Percentiles rank a stretch among this genome's conserved stretches.
These are phyloP conservation scores for Clarireedia paspali DNA, from an alignment of 2,329 filamentous ascomycete species.

Conservation along the genomic window DNA sequence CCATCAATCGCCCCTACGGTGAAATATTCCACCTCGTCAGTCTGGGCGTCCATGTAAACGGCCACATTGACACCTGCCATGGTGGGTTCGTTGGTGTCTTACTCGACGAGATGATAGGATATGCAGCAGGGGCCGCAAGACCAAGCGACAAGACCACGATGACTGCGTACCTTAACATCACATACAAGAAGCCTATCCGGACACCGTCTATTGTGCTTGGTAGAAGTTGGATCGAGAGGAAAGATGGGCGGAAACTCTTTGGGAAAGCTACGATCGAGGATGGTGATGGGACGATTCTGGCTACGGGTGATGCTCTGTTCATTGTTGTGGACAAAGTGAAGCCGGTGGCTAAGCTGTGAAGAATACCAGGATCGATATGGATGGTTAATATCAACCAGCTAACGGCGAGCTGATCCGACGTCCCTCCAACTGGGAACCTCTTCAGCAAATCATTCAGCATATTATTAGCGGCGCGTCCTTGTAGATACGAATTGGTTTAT, in stretches of 20 bases:
- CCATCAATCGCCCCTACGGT: neutral
- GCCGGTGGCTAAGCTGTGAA: slow-evolving; percentile 12
- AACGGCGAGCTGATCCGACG: too few relatives aligned
- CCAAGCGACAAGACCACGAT: slow-evolving; percentile 18
- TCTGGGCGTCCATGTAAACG: slow-evolving; percentile 46
- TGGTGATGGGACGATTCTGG: slow-evolving; percentile 39
- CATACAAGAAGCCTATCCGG: slow-evolving; percentile 43
- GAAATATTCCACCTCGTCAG: slow-evolving; percentile 18
- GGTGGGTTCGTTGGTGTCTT: slow-evolving; percentile 51
- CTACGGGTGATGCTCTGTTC: slow-evolving; percentile 46
- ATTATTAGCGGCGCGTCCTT: too few relatives aligned
- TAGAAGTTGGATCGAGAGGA: slow-evolving; percentile 35
- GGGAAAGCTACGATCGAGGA: slow-evolving; percentile 42
- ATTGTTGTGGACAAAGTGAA: slow-evolving; percentile 14
- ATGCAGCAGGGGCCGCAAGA: slow-evolving; percentile 8
- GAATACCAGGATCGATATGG: too few relatives aligned
- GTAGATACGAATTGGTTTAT: too few relatives aligned
- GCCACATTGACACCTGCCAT: slow-evolving; percentile 46
- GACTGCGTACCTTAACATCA: slow-evolving; percentile 48
- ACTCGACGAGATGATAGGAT: slow-evolving; percentile 46
- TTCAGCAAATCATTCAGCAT: too few relatives aligned
- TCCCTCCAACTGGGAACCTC: too few relatives aligned
- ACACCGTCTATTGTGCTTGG: slow-evolving; percentile 43
- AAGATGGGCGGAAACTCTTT: slow-evolving; percentile 47
- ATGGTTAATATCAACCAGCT: too few relatives aligned